phyloP scores from a whole-genome alignment of 2,329 filamentous ascomycete species.

The Niveomyces coronatus region DNA sequence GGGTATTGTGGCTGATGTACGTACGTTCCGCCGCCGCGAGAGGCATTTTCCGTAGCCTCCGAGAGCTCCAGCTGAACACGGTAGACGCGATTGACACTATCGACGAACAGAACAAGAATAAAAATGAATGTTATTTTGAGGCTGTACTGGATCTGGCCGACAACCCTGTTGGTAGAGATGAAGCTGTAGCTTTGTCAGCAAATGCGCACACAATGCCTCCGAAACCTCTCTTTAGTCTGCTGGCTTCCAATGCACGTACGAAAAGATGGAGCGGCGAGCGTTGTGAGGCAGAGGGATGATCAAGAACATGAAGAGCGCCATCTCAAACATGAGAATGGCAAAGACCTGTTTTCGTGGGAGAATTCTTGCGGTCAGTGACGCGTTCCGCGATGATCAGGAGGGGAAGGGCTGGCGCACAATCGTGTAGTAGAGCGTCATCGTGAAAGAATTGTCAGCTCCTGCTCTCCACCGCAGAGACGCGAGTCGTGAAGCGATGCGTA shows the following conservation, averaged over 20 bases:
- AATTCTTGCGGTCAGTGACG: too few relatives aligned
- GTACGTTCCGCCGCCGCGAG: conserved; percentile 35
- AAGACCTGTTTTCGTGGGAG: too few relatives aligned
- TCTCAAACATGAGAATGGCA: conserved; percentile 71
- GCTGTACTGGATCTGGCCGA: conserved; percentile 94
- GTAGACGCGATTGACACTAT: conserved; percentile 93
- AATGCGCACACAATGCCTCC: conserved; percentile 11
- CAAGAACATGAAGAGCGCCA: conserved; percentile 68
- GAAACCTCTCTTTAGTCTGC: neutral
- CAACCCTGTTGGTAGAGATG: conserved; percentile 74
- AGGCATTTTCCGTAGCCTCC: conserved; percentile 51
- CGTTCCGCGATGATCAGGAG: too few relatives aligned
- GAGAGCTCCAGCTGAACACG: conserved; percentile 86
- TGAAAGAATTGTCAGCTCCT: conserved; percentile 23
- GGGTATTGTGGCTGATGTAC: too few relatives aligned
- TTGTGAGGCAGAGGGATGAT: conserved; percentile 84
- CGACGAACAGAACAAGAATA: conserved; percentile 94
- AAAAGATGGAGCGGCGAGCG: conserved; percentile 75
- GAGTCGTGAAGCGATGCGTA: too few relatives aligned
- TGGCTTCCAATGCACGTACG: conserved; percentile 32
- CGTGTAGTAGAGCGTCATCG: conserved; percentile 49
- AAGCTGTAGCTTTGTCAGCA: conserved; percentile 45
- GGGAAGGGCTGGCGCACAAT: conserved; percentile 35
- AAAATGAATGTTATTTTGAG: conserved; percentile 99
- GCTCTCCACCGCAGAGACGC: too few relatives aligned